Evolutionary conservation across 805 yeast genomes (phyloP).

Genomic region (Suhomyces vadensis): DNA sequence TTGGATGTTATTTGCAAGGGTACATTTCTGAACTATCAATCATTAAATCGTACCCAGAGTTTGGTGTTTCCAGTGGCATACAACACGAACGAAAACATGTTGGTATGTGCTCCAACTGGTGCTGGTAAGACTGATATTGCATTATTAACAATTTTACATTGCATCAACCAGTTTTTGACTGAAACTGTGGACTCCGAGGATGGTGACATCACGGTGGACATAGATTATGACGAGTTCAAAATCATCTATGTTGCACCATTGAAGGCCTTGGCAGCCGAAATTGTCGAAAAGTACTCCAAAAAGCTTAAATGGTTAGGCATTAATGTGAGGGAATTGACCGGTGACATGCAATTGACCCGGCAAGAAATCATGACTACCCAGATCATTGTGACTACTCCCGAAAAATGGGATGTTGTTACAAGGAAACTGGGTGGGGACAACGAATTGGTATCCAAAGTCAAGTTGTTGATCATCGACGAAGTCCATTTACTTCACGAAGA

Average conservation of each 20-base stretch:
- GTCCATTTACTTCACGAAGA: constrained; percentile 97
- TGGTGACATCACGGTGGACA: constrained; percentile 53
- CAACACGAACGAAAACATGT: constrained; percentile 89
- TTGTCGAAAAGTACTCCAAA: constrained; percentile 82
- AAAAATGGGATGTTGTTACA: constrained; percentile 97
- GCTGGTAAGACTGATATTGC: constrained; percentile 98
- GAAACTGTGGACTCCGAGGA: constrained; percentile 48
- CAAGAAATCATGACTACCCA: constrained; percentile 81
- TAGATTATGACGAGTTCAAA: constrained; percentile 83
- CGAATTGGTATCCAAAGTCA: constrained; percentile 81
- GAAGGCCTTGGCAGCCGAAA: constrained; percentile 94
- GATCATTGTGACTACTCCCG: constrained; percentile 91
- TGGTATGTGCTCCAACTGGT: constrained; percentile 97
- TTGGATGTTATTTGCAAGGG: constrained; percentile 80
- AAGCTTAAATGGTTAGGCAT: constrained; percentile 84
- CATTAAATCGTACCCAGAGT: constrained; percentile 85
- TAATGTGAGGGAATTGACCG: constrained; percentile 84
- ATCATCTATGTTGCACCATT: constrained; percentile 91
- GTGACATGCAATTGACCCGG: constrained; percentile 90
- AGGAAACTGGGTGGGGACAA: constrained; percentile 88
- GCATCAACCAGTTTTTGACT: constrained; percentile 69
- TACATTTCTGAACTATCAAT: constrained; percentile 76
- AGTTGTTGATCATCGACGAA: constrained; percentile 88
- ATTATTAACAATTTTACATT: constrained; percentile 71
- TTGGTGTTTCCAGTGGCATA: constrained; percentile 91